Conservation (phyloP, 2,329 filamentous ascomycete genomes). For the Colletotrichum kahawae region DNA sequence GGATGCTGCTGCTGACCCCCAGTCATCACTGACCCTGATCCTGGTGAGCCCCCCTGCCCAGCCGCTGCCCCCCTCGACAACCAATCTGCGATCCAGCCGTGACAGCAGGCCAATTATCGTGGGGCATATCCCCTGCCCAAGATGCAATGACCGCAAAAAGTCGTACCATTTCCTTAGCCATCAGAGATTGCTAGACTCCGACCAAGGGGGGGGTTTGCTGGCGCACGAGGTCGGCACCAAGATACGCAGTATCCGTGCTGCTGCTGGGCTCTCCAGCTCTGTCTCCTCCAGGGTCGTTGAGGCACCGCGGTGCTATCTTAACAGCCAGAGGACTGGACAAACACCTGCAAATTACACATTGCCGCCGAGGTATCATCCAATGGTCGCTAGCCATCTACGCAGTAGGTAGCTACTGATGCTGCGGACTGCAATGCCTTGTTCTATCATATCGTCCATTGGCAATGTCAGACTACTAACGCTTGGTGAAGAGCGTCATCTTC, state of each 20-base stretch:
- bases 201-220: constrained; percentile 2
- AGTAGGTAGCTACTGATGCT: neutral
- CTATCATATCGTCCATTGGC: neutral
- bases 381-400: neutral
- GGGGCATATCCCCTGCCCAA: constrained; percentile 16
- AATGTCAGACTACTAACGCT: neutral
- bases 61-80: constrained; percentile 13
- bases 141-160: constrained; percentile 23
- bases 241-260: neutral
- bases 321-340: neutral
- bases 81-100: constrained; percentile 27
- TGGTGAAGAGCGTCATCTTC: neutral
- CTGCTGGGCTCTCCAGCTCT: neutral
- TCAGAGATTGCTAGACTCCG: constrained; percentile 22
- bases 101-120: constrained; percentile 24
- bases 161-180: constrained; percentile 25
- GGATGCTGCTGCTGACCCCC: neutral
- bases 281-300: neutral
- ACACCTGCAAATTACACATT: neutral
- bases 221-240: constrained; percentile 10
- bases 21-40: constrained; percentile 1
- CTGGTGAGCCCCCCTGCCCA: constrained; percentile 11
- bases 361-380: neutral
- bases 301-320: neutral
- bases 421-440: neutral